Evolutionary conservation across 495 filamentous ascomycete species (phyloP), one percentile per base, ranked within the genome.

Genomic region (Cenococcum geophilum): DNA sequence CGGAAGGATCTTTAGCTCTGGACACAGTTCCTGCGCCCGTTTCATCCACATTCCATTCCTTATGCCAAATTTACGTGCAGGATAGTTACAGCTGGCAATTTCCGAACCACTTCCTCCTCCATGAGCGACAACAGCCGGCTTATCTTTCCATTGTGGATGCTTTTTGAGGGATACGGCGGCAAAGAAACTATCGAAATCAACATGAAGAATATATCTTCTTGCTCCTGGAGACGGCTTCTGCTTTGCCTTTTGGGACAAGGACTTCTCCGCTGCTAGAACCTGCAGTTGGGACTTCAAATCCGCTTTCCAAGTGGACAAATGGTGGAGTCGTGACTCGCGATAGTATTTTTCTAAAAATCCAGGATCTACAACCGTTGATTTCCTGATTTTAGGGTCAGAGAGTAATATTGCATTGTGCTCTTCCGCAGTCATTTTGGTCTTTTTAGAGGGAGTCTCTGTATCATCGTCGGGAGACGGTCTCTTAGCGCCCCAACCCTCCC

Each of bases 21-120:
- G 87, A 72, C 92, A 98, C 12, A 91, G 75, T 61, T 92, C 84
- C 63, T 86, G 78, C 2, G 95, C 93, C 32, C 81, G 78, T 68
- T 91, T 92, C 91, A 98, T 96, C 93, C 93, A 98, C 95, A 96
- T 97, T 9, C 95, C 93, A 63, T 97, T 97, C 70, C 89, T 96
- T 55, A 97, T 78, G 0, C 92, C 93, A 66, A 82, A 91, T 21
- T 82, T 79, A 22, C 93, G 84, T 2, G 95, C 93, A 21, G 85
- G 83, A 71, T 98, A 98, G 72, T 97, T 98, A 73, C 93, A 98
- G 59, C 91, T 96, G 8, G 93, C 93, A 64, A 98, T 96, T 69
- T 97, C 93, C 0, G 91, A 95, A 20, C 91, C 89, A 42, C 83
- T 82, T 0, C 92, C 92, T 25, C 78, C 80, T 20, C 92, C 86